Base-by-base conservation (phyloP, 1,284 basidiomycete genomes). In the Puccinia brachypodii region DNA sequence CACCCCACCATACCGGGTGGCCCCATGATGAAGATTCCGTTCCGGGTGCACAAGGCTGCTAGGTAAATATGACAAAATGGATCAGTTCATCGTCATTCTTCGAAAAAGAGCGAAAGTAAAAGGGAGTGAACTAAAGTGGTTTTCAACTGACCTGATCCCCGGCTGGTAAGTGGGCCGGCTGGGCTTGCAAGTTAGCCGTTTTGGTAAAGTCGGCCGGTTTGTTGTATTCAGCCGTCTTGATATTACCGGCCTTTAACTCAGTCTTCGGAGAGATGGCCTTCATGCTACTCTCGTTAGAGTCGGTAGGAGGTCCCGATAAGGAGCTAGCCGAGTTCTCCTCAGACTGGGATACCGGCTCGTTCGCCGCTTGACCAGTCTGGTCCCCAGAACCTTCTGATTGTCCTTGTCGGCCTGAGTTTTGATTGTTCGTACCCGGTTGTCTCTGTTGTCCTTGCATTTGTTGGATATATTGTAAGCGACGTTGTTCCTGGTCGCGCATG, bases 1-100 rank as follows among this genome's bases (percentile, higher is more conserved):
- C 64, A 68, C 64, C 64, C 64, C 64, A 68, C 64, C 64, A 68
- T 68, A 68, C 64, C 40, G 64, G 64, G 36, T 68, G 64, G 19
- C 64, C 64, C 64, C 64, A 68, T 14, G 64, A 68, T 8, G 64
- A 68, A 28, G 60, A 8, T 16, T 38, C 4, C 14, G 64, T 11
- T 44, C 64, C 64, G 28, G 64, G n/a, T 42, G 64, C 22, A 36
- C 64, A 68, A 22, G 64, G 64, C 64, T 68, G n/a, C n/a, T 44
- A 28, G 28, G 6, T 14, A 8, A 66, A 40, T 9, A 40, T 40
- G 1, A 66, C 6, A 9, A 33, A 7, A 40, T n/a, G 16, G 44
- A 68, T 68, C 13, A 68, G 40, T 68, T 25, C 11, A 16, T 2
- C 6, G 22, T 11, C 16, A 60, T 33, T 31, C 1, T 3, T 7